Percentiles rank a stretch among this genome's conserved stretches.
Evolutionary conservation across 2,329 filamentous ascomycete genomes (phyloP).

Genomic region (Coleophoma crateriformis): DNA sequence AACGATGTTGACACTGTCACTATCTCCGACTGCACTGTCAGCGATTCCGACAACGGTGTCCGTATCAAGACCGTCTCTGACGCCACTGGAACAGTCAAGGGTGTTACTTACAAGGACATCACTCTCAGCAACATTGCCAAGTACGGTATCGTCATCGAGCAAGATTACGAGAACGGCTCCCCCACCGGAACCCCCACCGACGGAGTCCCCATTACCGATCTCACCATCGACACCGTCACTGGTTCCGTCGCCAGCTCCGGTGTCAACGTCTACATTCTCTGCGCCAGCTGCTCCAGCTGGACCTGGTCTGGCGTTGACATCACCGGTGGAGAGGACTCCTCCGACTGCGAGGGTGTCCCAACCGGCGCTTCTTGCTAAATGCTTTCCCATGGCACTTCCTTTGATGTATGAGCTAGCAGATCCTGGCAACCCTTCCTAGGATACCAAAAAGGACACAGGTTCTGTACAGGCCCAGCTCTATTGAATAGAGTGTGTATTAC

Average conservation of each 20-base stretch:
- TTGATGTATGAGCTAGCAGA: too few species aligned
- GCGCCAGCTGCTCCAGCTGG: slow-evolving; percentile 41
- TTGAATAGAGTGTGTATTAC: too few species aligned
- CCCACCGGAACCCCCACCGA: too few species aligned
- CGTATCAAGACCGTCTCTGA: slow-evolving; percentile 50
- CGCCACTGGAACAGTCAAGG: slow-evolving; percentile 42
- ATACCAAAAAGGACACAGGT: too few species aligned
- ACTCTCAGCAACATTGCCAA: slow-evolving; percentile 38
- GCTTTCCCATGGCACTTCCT: too few species aligned
- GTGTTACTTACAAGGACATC: slow-evolving; percentile 45
- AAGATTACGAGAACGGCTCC: slow-evolving; percentile 37
- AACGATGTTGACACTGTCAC: slow-evolving; percentile 45
- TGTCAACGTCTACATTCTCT: too few species aligned
- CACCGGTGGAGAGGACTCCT: slow-evolving; percentile 43
- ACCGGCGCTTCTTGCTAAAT: slow-evolving; percentile 16
- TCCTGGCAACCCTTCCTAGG: too few species aligned
- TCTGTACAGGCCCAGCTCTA: too few species aligned
- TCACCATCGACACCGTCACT: too few species aligned
- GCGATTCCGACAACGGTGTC: slow-evolving; percentile 45
- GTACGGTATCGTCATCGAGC: slow-evolving; percentile 50
- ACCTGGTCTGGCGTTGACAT: slow-evolving; percentile 43
- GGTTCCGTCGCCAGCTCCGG: too few species aligned
- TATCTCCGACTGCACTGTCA: slow-evolving; percentile 38
- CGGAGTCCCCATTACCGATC: too few species aligned
- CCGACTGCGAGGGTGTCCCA: slow-evolving; percentile 32